These are phyloP conservation scores for Mycena pura DNA, from an alignment of 768 basidiomycete species.

Conservation along the genomic window DNA sequence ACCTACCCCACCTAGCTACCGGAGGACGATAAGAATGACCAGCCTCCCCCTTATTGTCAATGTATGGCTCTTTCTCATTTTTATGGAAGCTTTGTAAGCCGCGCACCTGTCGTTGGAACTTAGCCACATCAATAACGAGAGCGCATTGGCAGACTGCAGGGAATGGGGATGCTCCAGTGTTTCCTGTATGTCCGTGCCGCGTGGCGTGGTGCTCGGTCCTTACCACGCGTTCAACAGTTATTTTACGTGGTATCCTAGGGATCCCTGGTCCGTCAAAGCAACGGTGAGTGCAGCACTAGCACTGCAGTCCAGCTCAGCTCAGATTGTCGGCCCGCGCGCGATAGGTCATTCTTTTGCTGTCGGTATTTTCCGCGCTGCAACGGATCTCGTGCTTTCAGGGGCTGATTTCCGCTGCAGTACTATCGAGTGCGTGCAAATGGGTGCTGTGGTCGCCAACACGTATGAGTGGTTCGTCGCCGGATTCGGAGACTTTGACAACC, in stretches of 20 bases:
- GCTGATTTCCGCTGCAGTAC: background rate
- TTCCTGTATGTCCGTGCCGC: background rate
- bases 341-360: too few species aligned
- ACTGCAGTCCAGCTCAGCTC: too few species aligned
- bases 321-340: too few species aligned
- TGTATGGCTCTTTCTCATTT: too few species aligned
- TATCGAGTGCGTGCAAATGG: background rate
- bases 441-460: background rate
- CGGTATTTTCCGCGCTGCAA: background rate
- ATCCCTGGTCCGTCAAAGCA: background rate
- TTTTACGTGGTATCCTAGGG: slow-evolving; percentile 2
- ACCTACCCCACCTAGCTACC: too few species aligned
- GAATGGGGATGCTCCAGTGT: slow-evolving; percentile 5
- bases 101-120: too few species aligned
- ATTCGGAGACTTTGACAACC: background rate
- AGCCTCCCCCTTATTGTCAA: too few species aligned
- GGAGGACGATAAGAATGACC: too few species aligned
- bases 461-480: slow-evolving; percentile 1
- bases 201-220: too few species aligned
- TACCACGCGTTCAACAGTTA: background rate
- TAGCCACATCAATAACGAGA: too few species aligned
- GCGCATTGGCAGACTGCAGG: background rate
- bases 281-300: background rate
- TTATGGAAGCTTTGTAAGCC: too few species aligned
- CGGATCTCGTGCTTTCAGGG: background rate